Base-by-base conservation (phyloP, 208 protist species). In the Sergeia podlipaevii region DNA sequence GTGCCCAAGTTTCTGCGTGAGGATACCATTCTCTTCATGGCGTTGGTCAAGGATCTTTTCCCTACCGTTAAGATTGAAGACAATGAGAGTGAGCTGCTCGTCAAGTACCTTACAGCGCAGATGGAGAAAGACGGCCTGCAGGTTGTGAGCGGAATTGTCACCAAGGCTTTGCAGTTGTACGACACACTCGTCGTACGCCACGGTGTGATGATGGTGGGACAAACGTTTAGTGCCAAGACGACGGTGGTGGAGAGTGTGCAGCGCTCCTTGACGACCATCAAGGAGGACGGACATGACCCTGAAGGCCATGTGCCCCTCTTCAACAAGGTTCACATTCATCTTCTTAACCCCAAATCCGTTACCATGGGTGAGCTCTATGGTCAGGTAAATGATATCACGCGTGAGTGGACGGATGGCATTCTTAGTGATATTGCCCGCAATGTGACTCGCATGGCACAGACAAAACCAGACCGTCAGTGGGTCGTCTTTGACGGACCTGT, bases 401-500 rank as follows among this genome's bases (percentile, higher is more conserved):
- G 96, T 26, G 97, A 99, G 78, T 98, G 97, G 96, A 91, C 89
- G 13, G 95, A 99, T 57, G 97, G 97, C 52, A 91, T 99, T 64
- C 81, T 98, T n/a, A 95, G 91, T 52, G 83, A 93, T 60, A 90
- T 96, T 56, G 91, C 97, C 38, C 84, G 97, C 45, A 74, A 71
- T 28, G 81, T 95, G 45, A 91, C 89, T 42, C 72, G 77, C 29
- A 71, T 85, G 17, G 85, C 80, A 17, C 76, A 86, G 37, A 77
- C 70, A 13, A 74, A 57, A 30, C 59, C 67, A 1, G 88, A 96
- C 56, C 79, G 89, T 4, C 93, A 98, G 28, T 99, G 97, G 96
- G 79, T 98, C 42, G 78, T 98, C 34, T 99, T 99, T 65, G 97
- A 99, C 80, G 97, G 97, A n/a, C 98, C 98, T 20, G 98, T 99